A percentile compares a stretch with the other conserved stretches of the same genome.
phyloP scores from a whole-genome alignment of 768 basidiomycete genomes.

The Amyloporia xantha region DNA sequence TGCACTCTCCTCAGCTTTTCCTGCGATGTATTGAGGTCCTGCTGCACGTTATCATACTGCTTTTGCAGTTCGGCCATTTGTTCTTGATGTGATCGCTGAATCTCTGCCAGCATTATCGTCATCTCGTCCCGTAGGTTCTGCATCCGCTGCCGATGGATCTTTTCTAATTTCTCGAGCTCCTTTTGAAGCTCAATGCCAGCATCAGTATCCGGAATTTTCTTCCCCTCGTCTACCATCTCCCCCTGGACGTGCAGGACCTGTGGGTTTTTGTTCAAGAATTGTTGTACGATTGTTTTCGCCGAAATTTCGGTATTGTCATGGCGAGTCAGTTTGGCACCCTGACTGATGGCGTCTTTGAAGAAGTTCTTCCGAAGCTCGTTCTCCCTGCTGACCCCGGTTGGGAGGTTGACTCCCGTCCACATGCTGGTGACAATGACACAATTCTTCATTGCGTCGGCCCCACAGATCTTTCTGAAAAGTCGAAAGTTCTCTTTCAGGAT shows the following conservation, averaged over 20 bases:
- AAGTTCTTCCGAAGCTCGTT: slow-evolving; percentile 9
- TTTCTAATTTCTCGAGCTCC: slow-evolving; percentile 12
- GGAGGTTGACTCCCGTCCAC: slow-evolving; percentile 26
- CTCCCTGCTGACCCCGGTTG: slow-evolving; percentile 7
- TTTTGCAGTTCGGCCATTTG: neutral
- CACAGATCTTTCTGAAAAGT: slow-evolving; percentile 33
- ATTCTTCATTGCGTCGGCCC: slow-evolving; percentile 22
- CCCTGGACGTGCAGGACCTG: slow-evolving; percentile 7
- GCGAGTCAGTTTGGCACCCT: slow-evolving; percentile 7
- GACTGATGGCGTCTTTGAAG: slow-evolving; percentile 11
- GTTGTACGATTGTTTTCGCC: slow-evolving; percentile 6
- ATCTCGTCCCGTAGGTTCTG: slow-evolving; percentile 23
- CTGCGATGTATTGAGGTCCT: slow-evolving; percentile 9
- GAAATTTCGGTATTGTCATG: slow-evolving; percentile 6
- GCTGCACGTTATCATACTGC: no score
- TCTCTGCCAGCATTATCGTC: neutral
- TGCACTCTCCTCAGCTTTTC: neutral
- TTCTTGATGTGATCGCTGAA: neutral
- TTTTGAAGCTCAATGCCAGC: slow-evolving; percentile 16
- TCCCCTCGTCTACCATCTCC: slow-evolving; percentile 8
- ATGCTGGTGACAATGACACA: slow-evolving; percentile 32
- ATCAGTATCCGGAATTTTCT: slow-evolving; percentile 8
- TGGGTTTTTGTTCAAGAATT: neutral
- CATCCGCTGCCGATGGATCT: slow-evolving; percentile 5
- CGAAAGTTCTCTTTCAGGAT: slow-evolving; percentile 25